A percentile compares a stretch with the other conserved stretches of the same genome.
Evolutionary conservation across 2,329 filamentous ascomycete genomes (phyloP).

Genomic region (Sporothrix mexicana): DNA sequence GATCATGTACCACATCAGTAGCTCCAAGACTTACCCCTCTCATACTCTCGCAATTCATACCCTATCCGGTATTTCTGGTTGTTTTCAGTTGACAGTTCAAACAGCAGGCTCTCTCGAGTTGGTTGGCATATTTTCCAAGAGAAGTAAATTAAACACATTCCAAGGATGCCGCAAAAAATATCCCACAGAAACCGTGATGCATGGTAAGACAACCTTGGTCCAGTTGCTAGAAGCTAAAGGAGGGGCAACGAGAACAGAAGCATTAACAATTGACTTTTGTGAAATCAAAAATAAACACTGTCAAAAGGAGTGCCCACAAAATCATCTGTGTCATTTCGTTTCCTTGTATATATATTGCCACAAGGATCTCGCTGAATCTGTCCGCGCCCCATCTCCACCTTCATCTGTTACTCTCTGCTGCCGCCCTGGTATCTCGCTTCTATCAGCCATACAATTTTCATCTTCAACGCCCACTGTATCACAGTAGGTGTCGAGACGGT

Average conservation of each 20-base stretch:
- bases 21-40: neutral
- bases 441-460: neutral
- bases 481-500: neutral
- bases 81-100: neutral
- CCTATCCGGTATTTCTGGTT: neutral
- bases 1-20: slow-evolving; percentile 12
- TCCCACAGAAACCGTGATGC: too few species aligned
- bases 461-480: neutral
- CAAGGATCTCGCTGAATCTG: neutral
- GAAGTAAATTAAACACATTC: too few species aligned
- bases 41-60: neutral
- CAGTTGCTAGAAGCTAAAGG: too few species aligned
- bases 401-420: neutral
- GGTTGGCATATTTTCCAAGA: too few species aligned
- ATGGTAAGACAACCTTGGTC: too few species aligned
- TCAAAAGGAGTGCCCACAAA: neutral
- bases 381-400: neutral
- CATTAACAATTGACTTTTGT: too few species aligned
- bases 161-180: too few species aligned
- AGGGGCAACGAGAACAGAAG: too few species aligned
- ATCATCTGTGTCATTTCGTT: neutral
- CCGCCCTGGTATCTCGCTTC: slow-evolving; percentile 9
- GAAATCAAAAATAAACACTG: too few species aligned
- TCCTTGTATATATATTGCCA: neutral
- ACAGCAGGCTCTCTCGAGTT: neutral